phyloP scores from a whole-genome alignment of 1,139 yeast species.

The Candida sp. region DNA sequence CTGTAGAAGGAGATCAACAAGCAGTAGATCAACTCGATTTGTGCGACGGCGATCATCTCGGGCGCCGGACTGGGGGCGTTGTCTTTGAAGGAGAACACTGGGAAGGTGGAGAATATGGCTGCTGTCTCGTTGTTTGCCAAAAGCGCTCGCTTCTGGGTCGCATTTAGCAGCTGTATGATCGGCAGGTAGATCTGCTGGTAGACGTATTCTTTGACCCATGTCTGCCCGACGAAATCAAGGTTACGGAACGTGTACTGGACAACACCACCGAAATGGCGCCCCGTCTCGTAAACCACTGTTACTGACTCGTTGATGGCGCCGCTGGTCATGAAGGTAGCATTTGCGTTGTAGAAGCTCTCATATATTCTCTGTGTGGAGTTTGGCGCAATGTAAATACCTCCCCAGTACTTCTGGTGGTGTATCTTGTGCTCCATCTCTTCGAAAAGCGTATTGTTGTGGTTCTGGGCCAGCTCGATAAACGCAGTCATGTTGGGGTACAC shows the following conservation, averaged over 20 bases:
- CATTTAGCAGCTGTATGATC: slow-evolving; percentile 15
- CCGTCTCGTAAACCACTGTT: slow-evolving; percentile 50
- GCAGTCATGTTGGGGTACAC: slow-evolving; percentile 28
- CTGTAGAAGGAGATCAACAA: slow-evolving; percentile 39
- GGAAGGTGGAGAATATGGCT: slow-evolving; percentile 23
- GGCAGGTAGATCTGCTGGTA: slow-evolving; percentile 26
- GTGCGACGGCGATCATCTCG: no score
- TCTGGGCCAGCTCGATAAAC: slow-evolving; percentile 30
- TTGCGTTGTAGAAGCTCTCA: slow-evolving; percentile 30
- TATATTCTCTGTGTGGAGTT: slow-evolving; percentile 44
- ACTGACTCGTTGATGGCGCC: slow-evolving; percentile 24
- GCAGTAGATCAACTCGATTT: slow-evolving; percentile 29
- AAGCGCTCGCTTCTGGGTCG: slow-evolving; percentile 17
- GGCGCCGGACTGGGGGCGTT: slow-evolving; percentile 37
- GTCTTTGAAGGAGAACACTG: slow-evolving; percentile 24
- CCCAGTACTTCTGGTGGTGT: slow-evolving; percentile 58
- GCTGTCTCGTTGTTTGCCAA: slow-evolving; percentile 19
- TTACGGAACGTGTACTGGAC: slow-evolving; percentile 43
- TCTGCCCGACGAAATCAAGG: slow-evolving; percentile 29
- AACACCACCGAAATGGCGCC: slow-evolving; percentile 54
- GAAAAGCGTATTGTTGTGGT: slow-evolving; percentile 33
- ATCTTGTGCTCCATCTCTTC: slow-evolving; percentile 41
- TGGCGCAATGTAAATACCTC: slow-evolving; percentile 48
- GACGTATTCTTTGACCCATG: slow-evolving; percentile 26
- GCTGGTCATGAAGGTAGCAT: slow-evolving; percentile 20